Base-by-base conservation (phyloP, 1,284 basidiomycete genomes). In the Apiotrichum gamsii region DNA sequence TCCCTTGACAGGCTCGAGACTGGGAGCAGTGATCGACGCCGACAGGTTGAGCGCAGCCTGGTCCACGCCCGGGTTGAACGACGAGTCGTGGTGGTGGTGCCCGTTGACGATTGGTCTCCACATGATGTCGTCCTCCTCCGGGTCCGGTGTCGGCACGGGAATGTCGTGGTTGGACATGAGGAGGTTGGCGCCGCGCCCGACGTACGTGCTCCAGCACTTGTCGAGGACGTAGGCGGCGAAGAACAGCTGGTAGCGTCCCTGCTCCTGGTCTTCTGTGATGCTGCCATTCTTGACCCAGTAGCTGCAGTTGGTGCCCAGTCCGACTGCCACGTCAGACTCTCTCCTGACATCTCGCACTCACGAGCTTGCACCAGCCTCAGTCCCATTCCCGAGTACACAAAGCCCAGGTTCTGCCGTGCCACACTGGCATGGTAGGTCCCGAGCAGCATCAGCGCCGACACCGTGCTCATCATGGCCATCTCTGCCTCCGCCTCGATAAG, bases 171-270 rank as follows among this genome's bases (percentile, higher is more conserved):
- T 32, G 19, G 43, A 45, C n/a, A 54, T n/a, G 1, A 39, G 30
- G 19, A 57, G 48, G 8, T 51, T 52, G 0, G 56, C 45, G 3
- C 48, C 54, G 4, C 63, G 52, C 2, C 63, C 63, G 24, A 63
- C 58, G 31, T 63, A 61, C 11, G 56, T 52, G 16, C 49, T 51
- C 63, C 63, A 65, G 31, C 58, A 49, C 62, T 61, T 58, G 53
- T 57, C 59, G 29, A 60, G 60, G 16, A 56, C 38, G 43, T 61
- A 60, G 13, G 42, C 39, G 16, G 57, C 52, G 43, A 51, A 63
- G 49, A 64, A 59, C 9, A 54, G 45, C 9, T 56, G 44, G 42
- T 65, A 61, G 2, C 66, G 51, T n/a, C 44, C 37, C 18, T 46
- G 34, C 48, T 51, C 51, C 2, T 54, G 53, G 14, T 56, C 57